phyloP scores from a whole-genome alignment of 352 stramenopile genomes.

The Globisporangium echinulatum region DNA sequence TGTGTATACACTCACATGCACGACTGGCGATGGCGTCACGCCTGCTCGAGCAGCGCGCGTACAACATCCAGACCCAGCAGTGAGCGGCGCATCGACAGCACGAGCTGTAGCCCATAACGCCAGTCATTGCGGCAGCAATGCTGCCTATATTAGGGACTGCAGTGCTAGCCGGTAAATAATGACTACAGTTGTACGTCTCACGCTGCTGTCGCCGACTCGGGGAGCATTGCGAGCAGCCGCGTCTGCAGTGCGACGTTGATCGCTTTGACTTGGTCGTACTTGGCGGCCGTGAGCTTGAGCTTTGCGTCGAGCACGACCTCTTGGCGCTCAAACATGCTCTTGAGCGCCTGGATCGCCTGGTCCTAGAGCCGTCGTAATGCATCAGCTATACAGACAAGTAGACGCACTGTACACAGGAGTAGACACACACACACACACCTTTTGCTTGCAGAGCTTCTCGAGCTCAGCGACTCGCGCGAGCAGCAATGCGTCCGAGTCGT shows the following conservation, averaged over 20 bases:
- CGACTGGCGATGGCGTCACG: not conserved
- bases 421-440: constrained; percentile 26
- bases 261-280: constrained; percentile 75
- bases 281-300: constrained; percentile 51
- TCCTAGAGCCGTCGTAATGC: constrained; percentile 28
- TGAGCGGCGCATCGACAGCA: constrained; percentile 18
- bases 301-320: constrained; percentile 65
- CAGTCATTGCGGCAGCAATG: not conserved
- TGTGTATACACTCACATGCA: not conserved
- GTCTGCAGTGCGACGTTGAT: constrained; percentile 79
- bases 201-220: constrained; percentile 13
- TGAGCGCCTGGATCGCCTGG: constrained; percentile 55
- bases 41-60: constrained; percentile 45
- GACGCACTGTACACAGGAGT: not conserved
- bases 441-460: constrained; percentile 69
- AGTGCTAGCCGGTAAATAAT: too few relatives aligned
- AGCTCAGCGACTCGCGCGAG: constrained; percentile 48
- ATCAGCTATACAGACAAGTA: not conserved
- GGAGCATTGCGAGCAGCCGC: constrained; percentile 46
- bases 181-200: too few relatives aligned
- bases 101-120: too few relatives aligned
- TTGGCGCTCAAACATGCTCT: constrained; percentile 62
- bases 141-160: not conserved
- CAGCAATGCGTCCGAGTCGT: constrained; percentile 15
- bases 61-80: constrained; percentile 83